Evolutionary conservation across 805 yeast genomes (phyloP), one percentile per base, ranked within the genome.

Genomic region (Metschnikowia reukaufii): DNA sequence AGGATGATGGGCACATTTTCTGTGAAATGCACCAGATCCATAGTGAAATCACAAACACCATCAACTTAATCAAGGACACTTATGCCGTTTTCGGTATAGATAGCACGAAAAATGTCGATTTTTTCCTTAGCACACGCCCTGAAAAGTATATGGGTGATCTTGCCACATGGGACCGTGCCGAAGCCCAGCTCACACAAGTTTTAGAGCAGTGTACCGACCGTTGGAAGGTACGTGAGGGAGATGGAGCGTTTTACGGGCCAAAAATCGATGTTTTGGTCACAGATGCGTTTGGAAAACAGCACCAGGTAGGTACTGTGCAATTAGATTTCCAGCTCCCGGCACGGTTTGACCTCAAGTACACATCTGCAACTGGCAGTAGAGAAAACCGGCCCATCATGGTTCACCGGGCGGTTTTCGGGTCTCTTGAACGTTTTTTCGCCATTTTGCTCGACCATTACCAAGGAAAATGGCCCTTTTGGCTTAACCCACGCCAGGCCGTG

Each of bases 381-480:
- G 68, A 70, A 29, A 78, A 82, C 49, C 78, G 78, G 36, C 99
- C 99, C 2, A 92, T 94, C n/a, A 82, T 94, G 89, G 80, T 94
- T 25, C 99, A 94, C 62, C 76, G 99, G 46, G 99, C 99, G 0
- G 89, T 92, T 1, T 88, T 89, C 63, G 99, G 99, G 0, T 90
- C 97, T 0, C 74, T 94, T 7, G 99, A 94, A 64, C 75, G 99
- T 59, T 94, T 94, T 61, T 69, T 94, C 68, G 97, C 98, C 1
- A 78, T 94, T 49, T 71, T 94, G 50, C 82, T 94, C 43, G 98
- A 94, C 63, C 95, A 91, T 54, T 88, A 83, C 63, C 79, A 81
- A 47, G 99, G 98, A 0, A 84, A 84, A 56, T 94, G 98, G 98
- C 99, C 99, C 8, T 90, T 94, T 63, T 94, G 99, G 99, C 62